Evolutionary conservation across 345 rosid species (phyloP), one percentile per base, ranked within the genome.

Genomic region (Dimocarpus longan): DNA sequence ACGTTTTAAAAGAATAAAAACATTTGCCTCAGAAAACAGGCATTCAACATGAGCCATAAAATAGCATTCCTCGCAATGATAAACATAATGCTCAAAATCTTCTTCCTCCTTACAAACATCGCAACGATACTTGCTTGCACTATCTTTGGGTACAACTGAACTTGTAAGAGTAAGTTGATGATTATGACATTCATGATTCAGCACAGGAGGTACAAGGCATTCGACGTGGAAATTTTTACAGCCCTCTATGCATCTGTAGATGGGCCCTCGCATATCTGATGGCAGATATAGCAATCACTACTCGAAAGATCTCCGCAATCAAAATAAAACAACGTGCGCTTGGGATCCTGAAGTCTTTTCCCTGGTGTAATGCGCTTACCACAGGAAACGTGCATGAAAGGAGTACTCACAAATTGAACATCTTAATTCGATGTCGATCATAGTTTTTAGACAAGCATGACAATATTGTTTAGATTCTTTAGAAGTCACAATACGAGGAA

Each of bases 331-430:
- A 66, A 43, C 0, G 16, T 66, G 48, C 15, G 21, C 8, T 37
- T 18, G 15, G 39, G 44, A 26, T 4, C 3, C 68, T 66, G 10
- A 15, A 15, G 22, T 66, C n/a, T 66, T 16, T 39, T 2, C 5
- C 46, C 24, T 0, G 22, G 46, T 39, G 44, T 6, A 37, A 18
- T 6, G 1, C 7, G 46, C 4, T 66, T 37, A 66, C 5, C 40
- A 37, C 70, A 66, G 4, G 70, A 66, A 66, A 66, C 70, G n/a
- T 66, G 70, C n/a, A n/a, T n/a, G n/a, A 66, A 66, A 19, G 70
- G 40, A 42, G 19, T 16, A 66, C 7, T 6, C 4, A n/a, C 70
- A 66, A 4, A 8, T 39, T 4, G 4, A 7, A 39, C 70, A 66
- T 1, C 24, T 40, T 66, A 66, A 39, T 32, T 18, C 19, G 22